A percentile compares a stretch with the other conserved stretches of the same genome.
These are phyloP conservation scores for Lasiosphaeria ovina DNA, from an alignment of 495 filamentous ascomycete species.

Conservation along the genomic window DNA sequence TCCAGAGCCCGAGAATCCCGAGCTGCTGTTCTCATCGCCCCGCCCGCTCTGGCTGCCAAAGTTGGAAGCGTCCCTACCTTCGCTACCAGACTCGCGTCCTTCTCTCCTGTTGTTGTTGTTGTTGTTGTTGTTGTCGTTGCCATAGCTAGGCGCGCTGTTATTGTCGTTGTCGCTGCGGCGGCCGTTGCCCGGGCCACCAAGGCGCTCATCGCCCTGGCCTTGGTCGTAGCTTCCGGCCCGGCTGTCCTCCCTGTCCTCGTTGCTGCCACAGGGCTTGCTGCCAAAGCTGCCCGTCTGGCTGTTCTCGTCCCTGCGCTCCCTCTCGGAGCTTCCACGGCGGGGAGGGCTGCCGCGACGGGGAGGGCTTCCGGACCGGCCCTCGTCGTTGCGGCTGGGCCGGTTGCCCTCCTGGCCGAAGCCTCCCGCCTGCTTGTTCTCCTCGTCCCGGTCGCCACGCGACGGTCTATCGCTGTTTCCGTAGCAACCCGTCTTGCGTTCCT, in stretches of 20 bases:
- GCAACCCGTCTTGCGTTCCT: not conserved
- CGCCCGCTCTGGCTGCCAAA: no score
- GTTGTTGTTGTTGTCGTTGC: no score
- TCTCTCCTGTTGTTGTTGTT: no score
- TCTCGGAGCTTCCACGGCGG: not conserved
- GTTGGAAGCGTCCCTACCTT: no score
- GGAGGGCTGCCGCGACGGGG: not conserved
- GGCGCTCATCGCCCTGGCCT: not conserved
- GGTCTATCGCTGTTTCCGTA: not conserved
- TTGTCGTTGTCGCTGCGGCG: no score
- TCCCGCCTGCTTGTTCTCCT: not conserved
- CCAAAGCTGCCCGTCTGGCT: constrained; percentile 1
- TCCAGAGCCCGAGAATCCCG: no score
- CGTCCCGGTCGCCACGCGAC: not conserved
- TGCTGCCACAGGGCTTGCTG: not conserved
- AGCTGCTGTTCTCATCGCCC: no score
- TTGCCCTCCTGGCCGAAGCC: not conserved
- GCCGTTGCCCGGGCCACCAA: no score
- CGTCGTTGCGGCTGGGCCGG: not conserved
- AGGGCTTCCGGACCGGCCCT: not conserved
- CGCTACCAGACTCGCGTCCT: no score
- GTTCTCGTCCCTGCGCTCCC: not conserved
- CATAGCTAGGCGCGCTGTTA: no score
- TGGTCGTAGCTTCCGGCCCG: not conserved
- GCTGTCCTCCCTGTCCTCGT: not conserved